Evolutionary conservation across 805 yeast genomes (phyloP).

Genomic region (Aciculoconidium aculeatum): DNA sequence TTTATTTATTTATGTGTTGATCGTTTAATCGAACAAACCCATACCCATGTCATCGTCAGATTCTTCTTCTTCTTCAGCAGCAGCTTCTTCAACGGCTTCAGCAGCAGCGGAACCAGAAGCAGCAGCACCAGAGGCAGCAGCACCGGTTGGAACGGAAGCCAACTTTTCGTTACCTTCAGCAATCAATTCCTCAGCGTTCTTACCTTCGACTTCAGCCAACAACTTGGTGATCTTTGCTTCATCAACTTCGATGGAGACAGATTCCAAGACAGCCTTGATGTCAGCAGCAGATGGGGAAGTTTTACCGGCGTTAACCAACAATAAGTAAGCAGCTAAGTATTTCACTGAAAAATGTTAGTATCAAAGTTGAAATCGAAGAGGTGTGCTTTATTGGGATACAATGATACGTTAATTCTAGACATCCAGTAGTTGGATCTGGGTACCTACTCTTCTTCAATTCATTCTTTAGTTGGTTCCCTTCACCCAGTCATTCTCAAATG

Average conservation of each 20-base stretch:
- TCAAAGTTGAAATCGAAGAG: too few relatives aligned
- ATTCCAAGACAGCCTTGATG: conserved; percentile 34
- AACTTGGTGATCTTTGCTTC: conserved; percentile 28
- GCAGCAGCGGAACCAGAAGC: conserved; percentile 21
- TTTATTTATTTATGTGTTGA: conserved; percentile 2
- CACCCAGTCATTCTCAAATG: too few relatives aligned
- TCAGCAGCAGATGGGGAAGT: conserved; percentile 39
- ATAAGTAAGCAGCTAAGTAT: conserved; percentile 44
- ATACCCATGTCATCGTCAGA: conserved; percentile 21
- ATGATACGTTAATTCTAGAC: too few relatives aligned
- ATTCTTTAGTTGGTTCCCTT: too few relatives aligned
- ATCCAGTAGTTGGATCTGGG: too few relatives aligned
- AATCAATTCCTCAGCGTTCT: conserved; percentile 30
- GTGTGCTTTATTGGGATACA: too few relatives aligned
- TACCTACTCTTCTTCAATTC: too few relatives aligned
- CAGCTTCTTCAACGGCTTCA: conserved; percentile 23
- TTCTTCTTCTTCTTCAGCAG: conserved; percentile 20
- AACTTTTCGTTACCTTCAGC: conserved; percentile 34
- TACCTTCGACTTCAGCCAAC: conserved; percentile 32
- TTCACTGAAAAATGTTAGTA: conserved; percentile 32
- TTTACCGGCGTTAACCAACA: conserved; percentile 43
- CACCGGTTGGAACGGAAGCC: conserved; percentile 31
- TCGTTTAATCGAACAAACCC: conserved; percentile 27
- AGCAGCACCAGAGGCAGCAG: conserved; percentile 23
- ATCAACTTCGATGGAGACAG: conserved; percentile 34